These are phyloP conservation scores for Cyclanthera cordifolia DNA, from an alignment of 306 rosid species.

Conservation along the genomic window DNA sequence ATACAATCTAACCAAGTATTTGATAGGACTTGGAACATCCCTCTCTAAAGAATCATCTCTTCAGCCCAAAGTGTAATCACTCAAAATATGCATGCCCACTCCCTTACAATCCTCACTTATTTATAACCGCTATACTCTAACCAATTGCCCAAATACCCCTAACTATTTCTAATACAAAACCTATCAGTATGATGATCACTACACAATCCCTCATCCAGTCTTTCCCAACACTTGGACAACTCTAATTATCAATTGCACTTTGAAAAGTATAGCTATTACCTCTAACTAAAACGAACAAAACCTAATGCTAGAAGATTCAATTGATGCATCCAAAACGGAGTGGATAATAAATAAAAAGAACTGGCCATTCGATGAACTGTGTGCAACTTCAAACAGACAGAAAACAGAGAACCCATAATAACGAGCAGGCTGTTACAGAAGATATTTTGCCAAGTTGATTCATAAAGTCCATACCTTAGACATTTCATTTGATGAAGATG, in stretches of 20 bases:
- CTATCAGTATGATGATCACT: slow-evolving; percentile 2
- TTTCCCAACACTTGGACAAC: not conserved
- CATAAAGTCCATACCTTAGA: slow-evolving; percentile 34
- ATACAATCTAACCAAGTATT: too few relatives aligned
- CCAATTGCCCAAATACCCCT: too few relatives aligned
- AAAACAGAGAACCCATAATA: not conserved
- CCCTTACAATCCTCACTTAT: too few relatives aligned
- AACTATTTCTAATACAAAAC: too few relatives aligned
- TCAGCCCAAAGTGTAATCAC: too few relatives aligned
- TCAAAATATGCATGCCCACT: too few relatives aligned
- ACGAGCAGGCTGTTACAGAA: not conserved
- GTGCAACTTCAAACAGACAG: not conserved
- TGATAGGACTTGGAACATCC: too few relatives aligned
- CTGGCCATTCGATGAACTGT: not conserved
- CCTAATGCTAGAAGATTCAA: slow-evolving; percentile 3
- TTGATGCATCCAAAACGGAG: not conserved
- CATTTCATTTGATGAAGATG: slow-evolving; percentile 42
- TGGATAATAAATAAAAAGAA: not conserved
- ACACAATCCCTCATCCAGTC: not conserved
- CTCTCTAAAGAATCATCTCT: too few relatives aligned
- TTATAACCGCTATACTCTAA: too few relatives aligned
- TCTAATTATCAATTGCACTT: not conserved
- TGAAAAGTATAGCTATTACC: not conserved
- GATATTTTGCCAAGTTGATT: not conserved
- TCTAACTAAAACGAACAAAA: not conserved